These are phyloP conservation scores for Garcia nutans DNA, from an alignment of 345 rosid genomes.

Conservation along the genomic window DNA sequence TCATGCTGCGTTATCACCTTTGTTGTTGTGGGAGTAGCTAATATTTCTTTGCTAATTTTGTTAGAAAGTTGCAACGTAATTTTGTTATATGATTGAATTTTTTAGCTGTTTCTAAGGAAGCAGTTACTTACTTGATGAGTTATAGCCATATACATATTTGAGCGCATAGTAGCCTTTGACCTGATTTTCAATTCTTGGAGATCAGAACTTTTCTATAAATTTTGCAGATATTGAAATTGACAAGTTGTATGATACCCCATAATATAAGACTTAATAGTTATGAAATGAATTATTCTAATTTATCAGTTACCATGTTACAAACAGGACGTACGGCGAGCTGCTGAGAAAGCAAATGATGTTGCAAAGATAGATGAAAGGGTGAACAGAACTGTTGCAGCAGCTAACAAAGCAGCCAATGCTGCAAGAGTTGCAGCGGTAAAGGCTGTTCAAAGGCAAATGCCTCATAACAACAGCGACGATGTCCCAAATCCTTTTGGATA, in stretches of 20 bases:
- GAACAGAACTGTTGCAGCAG: slow-evolving; percentile 57
- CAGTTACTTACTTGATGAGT: background rate
- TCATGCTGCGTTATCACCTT: too few species aligned
- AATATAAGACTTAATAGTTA: too few species aligned
- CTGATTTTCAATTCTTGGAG: slow-evolving; percentile 5
- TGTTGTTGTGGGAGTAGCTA: background rate
- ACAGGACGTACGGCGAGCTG: slow-evolving; percentile 74
- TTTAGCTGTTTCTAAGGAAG: too few species aligned
- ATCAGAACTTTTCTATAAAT: slow-evolving; percentile 9
- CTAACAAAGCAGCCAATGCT: slow-evolving; percentile 82
- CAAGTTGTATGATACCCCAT: background rate
- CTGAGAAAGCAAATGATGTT: slow-evolving; percentile 52
- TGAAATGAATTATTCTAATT: background rate
- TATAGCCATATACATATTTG: background rate
- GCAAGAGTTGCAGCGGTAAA: slow-evolving; percentile 83
- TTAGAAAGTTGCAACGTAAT: background rate
- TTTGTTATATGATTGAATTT: background rate
- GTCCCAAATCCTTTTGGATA: slow-evolving; percentile 14
- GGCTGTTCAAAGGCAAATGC: slow-evolving; percentile 65
- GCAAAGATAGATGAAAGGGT: slow-evolving; percentile 66
- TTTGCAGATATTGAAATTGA: background rate
- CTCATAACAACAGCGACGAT: slow-evolving; percentile 33
- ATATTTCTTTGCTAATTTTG: background rate
- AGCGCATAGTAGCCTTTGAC: background rate
- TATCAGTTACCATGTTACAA: background rate